Evolutionary conservation across 2,329 filamentous ascomycete genomes (phyloP).

Genomic region (Talaromyces verruculosus): DNA sequence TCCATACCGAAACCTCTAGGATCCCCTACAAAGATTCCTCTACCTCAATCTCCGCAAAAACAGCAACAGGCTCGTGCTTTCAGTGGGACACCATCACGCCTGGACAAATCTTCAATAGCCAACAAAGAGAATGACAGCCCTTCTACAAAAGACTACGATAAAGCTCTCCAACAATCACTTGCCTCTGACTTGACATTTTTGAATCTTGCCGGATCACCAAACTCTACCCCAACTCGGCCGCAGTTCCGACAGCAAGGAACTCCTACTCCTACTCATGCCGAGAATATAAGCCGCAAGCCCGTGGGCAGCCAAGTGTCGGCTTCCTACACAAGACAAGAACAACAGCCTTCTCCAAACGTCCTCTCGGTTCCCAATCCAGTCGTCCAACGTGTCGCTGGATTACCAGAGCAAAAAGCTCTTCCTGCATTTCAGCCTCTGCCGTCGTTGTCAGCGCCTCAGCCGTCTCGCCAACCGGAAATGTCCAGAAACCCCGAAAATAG

Average conservation of each 20-base stretch:
- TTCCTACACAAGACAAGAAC: conserved; percentile 20
- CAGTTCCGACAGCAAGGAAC: conserved; percentile 22
- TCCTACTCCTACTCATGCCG: conserved; percentile 20
- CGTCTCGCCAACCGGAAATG: background rate
- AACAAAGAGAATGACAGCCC: conserved; percentile 37
- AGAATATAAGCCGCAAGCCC: conserved; percentile 29
- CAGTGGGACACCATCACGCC: conserved; percentile 45
- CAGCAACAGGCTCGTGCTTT: conserved; percentile 51
- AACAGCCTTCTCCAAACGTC: conserved; percentile 32
- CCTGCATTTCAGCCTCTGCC: conserved; percentile 30
- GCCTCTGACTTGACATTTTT: conserved; percentile 44
- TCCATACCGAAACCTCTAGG: conserved; percentile 32
- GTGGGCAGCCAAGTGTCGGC: conserved; percentile 33
- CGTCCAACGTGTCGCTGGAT: conserved; percentile 20
- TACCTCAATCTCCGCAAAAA: conserved; percentile 61
- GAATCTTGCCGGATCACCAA: conserved; percentile 35
- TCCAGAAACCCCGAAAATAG: background rate
- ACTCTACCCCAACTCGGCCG: background rate
- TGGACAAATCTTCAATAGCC: conserved; percentile 41
- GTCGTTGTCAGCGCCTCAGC: conserved; percentile 22
- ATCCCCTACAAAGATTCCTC: conserved; percentile 61
- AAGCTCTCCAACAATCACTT: conserved; percentile 43
- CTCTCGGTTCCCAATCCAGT: conserved; percentile 13
- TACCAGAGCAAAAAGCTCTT: conserved; percentile 28
- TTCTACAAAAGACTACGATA: conserved; percentile 43